A percentile compares a stretch with the other conserved stretches of the same genome.
phyloP scores from a whole-genome alignment of 371 early-diverging fungal species.

The Saksenaea vasiformis region DNA sequence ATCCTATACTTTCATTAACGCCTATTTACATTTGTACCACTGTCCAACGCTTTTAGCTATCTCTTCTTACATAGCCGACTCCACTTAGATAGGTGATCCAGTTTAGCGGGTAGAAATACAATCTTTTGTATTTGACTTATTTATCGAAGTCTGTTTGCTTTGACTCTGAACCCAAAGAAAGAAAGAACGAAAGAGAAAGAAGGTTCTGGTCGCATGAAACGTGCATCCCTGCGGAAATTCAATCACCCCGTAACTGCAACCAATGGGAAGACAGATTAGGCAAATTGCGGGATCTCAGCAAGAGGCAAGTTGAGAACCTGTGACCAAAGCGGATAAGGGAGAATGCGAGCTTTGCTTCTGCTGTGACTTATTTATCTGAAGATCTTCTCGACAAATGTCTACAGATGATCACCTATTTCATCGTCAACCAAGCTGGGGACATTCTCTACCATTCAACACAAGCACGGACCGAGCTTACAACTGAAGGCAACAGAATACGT shows the following conservation, averaged over 20 bases:
- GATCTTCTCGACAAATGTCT: conserved; percentile 3
- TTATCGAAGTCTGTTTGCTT: no score
- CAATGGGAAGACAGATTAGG: not conserved
- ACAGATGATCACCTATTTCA: conserved; percentile 41
- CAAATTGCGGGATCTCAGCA: not conserved
- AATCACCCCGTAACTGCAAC: not conserved
- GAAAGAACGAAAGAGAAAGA: no score
- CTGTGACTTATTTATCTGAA: not conserved
- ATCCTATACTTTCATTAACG: no score
- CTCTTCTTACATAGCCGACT: no score
- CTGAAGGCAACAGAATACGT: conserved; percentile 35
- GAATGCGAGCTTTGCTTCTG: not conserved
- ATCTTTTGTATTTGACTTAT: no score
- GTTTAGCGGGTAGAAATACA: no score
- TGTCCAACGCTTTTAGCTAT: no score
- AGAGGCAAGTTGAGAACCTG: not conserved
- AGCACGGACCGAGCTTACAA: conserved; percentile 6
- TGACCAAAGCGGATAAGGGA: not conserved
- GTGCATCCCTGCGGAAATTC: not conserved
- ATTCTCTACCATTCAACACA: conserved; percentile 37
- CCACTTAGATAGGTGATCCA: no score
- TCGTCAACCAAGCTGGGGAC: conserved; percentile 42
- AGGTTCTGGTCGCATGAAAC: no score
- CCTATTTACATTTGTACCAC: no score
- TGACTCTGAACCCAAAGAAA: no score